Evolutionary conservation across 2,329 filamentous ascomycete genomes (phyloP).

Genomic region (Monosporascus sp.): DNA sequence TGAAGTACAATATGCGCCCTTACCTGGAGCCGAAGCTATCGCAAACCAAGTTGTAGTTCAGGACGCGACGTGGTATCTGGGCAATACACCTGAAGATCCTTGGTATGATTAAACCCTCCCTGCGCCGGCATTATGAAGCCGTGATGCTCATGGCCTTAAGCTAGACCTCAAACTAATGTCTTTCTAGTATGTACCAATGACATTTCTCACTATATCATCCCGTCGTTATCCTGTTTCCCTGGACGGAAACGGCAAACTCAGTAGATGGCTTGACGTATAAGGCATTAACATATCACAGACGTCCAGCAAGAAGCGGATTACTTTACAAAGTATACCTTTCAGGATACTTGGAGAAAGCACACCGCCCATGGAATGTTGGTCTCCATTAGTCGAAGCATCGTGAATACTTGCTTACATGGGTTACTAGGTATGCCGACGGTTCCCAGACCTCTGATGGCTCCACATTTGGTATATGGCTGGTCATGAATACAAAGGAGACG

Average conservation of each 20-base stretch:
- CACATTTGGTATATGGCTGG: conserved; percentile 56
- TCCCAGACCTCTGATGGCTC: conserved; percentile 43
- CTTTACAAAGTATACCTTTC: conserved; percentile 63
- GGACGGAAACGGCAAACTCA: too few species aligned
- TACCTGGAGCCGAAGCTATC: conserved; percentile 39
- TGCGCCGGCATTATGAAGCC: not conserved
- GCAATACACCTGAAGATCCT: conserved; percentile 46
- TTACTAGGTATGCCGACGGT: conserved; percentile 40
- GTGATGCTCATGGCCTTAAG: too few species aligned
- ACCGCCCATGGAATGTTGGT: conserved; percentile 46
- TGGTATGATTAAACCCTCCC: conserved; percentile 19
- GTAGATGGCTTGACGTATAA: too few species aligned
- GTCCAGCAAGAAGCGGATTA: conserved; percentile 52
- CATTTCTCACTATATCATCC: not conserved
- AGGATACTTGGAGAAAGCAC: conserved; percentile 53
- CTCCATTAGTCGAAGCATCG: not conserved
- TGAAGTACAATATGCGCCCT: conserved; percentile 47
- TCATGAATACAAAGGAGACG: conserved; percentile 60
- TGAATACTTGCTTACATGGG: conserved; percentile 3
- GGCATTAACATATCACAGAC: conserved; percentile 22
- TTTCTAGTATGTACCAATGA: not conserved
- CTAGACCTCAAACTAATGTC: not conserved
- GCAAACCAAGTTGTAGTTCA: conserved; percentile 47
- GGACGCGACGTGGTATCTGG: conserved; percentile 59
- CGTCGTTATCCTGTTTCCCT: not conserved